Conservation (phyloP, 495 filamentous ascomycete species). For the Penicillium herquei region DNA sequence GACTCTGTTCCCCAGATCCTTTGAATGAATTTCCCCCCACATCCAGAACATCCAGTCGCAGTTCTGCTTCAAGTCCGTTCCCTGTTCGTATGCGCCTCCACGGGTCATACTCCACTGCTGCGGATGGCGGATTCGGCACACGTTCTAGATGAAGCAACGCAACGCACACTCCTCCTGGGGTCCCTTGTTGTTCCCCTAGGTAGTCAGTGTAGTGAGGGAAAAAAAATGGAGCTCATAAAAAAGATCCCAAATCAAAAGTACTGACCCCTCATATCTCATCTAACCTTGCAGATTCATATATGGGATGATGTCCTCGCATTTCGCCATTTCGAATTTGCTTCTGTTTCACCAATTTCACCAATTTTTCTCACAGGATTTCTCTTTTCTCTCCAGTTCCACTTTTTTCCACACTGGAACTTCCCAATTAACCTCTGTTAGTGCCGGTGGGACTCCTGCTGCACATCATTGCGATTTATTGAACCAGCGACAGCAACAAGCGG, state of each 20-base stretch:
- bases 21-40: background rate
- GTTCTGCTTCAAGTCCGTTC: background rate
- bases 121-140: conserved; percentile 1
- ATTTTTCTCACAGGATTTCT: background rate
- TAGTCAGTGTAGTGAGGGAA: too few relatives aligned
- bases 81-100: background rate
- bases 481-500: conserved; percentile 2
- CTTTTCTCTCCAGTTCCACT: background rate
- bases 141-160: background rate
- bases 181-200: too few relatives aligned
- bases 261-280: background rate
- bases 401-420: background rate
- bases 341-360: background rate
- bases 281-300: background rate
- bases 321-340: background rate
- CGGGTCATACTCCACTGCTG: background rate
- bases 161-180: background rate
- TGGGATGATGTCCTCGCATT: background rate
- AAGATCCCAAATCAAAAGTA: background rate
- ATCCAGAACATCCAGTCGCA: too few relatives aligned
- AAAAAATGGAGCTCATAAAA: background rate
- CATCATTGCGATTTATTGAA: conserved; percentile 26
- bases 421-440: conserved; percentile 20
- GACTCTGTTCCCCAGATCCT: background rate
- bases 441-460: conserved; percentile 24